Percentiles rank a stretch among this genome's conserved stretches.
Conservation (phyloP, 2,329 filamentous ascomycete genomes). For the Aspergillus brasiliensis region DNA sequence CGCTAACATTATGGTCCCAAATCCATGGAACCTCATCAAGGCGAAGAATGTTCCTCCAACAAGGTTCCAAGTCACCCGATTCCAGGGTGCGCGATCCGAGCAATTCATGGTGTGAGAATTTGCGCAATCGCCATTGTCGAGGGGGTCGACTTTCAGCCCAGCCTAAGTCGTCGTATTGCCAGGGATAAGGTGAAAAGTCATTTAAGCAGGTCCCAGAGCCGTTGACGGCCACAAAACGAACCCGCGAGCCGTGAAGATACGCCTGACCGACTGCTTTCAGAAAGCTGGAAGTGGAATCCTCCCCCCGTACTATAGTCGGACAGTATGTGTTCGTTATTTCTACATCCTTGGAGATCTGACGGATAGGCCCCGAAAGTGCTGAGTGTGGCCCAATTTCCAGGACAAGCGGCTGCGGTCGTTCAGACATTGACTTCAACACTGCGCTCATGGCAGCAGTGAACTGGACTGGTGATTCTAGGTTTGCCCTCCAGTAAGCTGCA, state of each 20-base stretch:
- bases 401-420: slow-evolving; percentile 4
- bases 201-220: not conserved
- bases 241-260: slow-evolving; percentile 1
- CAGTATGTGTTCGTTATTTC: slow-evolving; percentile 1
- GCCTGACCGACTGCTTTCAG: slow-evolving; percentile 15
- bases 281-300: slow-evolving; percentile 3
- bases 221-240: slow-evolving; percentile 6
- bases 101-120: slow-evolving; percentile 26
- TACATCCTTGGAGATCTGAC: slow-evolving; percentile 17
- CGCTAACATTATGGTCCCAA: slow-evolving; percentile 11
- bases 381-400: slow-evolving; percentile 41
- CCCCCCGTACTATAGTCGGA: slow-evolving; percentile 8
- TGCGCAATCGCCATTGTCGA: slow-evolving; percentile 27
- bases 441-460: slow-evolving; percentile 18
- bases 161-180: slow-evolving; percentile 42
- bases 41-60: slow-evolving; percentile 51
- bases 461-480: slow-evolving; percentile 25
- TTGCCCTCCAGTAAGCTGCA: slow-evolving; percentile 16
- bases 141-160: slow-evolving; percentile 39
- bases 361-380: slow-evolving; percentile 36
- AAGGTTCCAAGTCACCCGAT: slow-evolving; percentile 28
- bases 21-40: slow-evolving; percentile 17
- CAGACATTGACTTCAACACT: not conserved
- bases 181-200: slow-evolving; percentile 47
- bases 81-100: slow-evolving; percentile 22